A percentile compares a stretch with the other conserved stretches of the same genome.
Evolutionary conservation across 176 grass and related monocot genomes (phyloP).

Genomic region (Aegilops speltoides): DNA sequence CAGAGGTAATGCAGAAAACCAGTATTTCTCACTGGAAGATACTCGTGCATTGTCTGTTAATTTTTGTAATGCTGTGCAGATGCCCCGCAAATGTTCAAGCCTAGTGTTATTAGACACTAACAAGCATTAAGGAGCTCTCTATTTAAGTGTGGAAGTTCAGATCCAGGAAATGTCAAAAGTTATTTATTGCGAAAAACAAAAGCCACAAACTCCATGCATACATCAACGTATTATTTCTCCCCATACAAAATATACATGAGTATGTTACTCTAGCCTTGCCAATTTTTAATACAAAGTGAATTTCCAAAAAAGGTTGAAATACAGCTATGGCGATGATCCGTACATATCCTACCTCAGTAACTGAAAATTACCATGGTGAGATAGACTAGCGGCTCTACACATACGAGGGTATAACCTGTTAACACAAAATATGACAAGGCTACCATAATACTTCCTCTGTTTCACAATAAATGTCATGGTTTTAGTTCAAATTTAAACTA

Average conservation of each 20-base stretch:
- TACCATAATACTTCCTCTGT: neutral
- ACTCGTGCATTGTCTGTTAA: neutral
- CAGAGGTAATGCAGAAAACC: neutral
- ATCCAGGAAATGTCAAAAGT: neutral
- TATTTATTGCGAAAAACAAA: neutral
- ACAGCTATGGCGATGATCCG: neutral
- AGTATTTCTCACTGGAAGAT: neutral
- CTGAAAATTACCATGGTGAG: neutral
- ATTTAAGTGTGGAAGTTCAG: neutral
- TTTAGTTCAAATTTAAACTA: no score
- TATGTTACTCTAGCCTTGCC: neutral
- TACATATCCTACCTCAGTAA: neutral
- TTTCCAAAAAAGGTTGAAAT: neutral
- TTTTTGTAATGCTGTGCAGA: conserved; percentile 8
- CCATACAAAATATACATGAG: neutral
- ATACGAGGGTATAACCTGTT: neutral
- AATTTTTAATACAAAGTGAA: neutral
- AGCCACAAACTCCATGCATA: conserved; percentile 9
- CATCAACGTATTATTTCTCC: neutral
- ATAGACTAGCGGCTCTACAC: neutral
- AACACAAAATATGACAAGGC: neutral
- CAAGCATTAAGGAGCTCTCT: neutral
- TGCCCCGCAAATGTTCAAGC: neutral
- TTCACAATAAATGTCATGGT: no score
- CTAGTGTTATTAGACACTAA: neutral